Evolutionary conservation across 75 land plant genomes (phyloP).

Genomic region (Gnetum montanum): DNA sequence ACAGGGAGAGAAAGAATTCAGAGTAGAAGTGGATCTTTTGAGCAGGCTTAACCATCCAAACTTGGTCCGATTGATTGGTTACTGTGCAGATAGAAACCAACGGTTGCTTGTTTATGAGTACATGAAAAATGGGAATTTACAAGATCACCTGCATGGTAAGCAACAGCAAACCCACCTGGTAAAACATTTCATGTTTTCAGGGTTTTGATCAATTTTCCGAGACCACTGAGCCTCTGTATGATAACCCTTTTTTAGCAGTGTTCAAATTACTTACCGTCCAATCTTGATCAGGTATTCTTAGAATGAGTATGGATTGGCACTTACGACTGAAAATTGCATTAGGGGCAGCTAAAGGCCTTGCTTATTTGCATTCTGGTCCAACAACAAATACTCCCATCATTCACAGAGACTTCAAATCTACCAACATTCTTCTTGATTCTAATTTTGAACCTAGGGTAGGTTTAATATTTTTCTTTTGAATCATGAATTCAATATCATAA

Average conservation of each 20-base stretch:
- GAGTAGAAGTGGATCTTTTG: slow-evolving; percentile 85
- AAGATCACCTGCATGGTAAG: slow-evolving; percentile 82
- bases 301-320: slow-evolving; percentile 76
- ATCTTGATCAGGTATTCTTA: slow-evolving; percentile 28
- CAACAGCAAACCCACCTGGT: background rate
- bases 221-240: background rate
- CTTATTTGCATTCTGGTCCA: slow-evolving; percentile 86
- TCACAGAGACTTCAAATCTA: slow-evolving; percentile 94
- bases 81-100: slow-evolving; percentile 79
- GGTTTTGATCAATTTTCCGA: background rate
- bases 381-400: slow-evolving; percentile 73
- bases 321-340: slow-evolving; percentile 68
- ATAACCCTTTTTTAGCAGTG: background rate
- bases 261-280: background rate
- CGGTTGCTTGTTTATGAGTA: slow-evolving; percentile 86
- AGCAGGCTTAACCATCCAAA: slow-evolving; percentile 74
- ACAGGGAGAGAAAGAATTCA: slow-evolving; percentile 90
- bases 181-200: background rate
- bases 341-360: slow-evolving; percentile 87
- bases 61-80: slow-evolving; percentile 76
- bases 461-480: background rate
- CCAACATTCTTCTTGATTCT: slow-evolving; percentile 67
- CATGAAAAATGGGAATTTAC: slow-evolving; percentile 80
- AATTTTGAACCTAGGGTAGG: slow-evolving; percentile 83
- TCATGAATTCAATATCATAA: background rate